Evolutionary conservation across 108 stramenopile genomes (phyloP).

Genomic region (Epithemia pelagica): DNA sequence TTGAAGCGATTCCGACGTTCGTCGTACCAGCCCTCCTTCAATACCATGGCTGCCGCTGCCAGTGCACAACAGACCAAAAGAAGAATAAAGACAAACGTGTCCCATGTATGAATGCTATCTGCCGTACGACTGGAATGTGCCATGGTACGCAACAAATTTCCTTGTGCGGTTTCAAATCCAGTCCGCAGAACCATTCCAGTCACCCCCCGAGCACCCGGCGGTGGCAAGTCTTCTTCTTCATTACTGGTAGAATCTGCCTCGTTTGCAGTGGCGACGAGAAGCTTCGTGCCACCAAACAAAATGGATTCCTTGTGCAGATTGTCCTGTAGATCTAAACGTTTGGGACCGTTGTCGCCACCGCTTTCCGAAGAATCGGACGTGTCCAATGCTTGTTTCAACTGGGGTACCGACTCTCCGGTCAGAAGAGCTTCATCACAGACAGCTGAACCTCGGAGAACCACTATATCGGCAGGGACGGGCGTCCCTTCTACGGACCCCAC

Average conservation of each 20-base stretch:
- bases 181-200: slow-evolving; percentile 85
- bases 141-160: slow-evolving; percentile 89
- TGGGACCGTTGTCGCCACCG: slow-evolving; percentile 10
- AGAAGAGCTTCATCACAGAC: slow-evolving; percentile 97
- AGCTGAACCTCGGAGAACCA: slow-evolving; percentile 78
- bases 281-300: slow-evolving; percentile 78
- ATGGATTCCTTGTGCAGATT: slow-evolving; percentile 55
- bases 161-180: slow-evolving; percentile 94
- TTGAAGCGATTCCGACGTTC: slow-evolving; percentile 83
- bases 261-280: slow-evolving; percentile 33
- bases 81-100: slow-evolving; percentile 87
- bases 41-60: slow-evolving; percentile 70
- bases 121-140: slow-evolving; percentile 64
- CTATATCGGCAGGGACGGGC: slow-evolving; percentile 83
- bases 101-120: slow-evolving; percentile 71
- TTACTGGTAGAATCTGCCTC: not conserved
- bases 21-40: slow-evolving; percentile 76
- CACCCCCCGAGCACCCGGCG: slow-evolving; percentile 73
- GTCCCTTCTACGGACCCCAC: slow-evolving; percentile 9
- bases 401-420: slow-evolving; percentile 94
- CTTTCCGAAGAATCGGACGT: slow-evolving; percentile 9
- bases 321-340: slow-evolving; percentile 38
- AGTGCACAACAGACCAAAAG: slow-evolving; percentile 85
- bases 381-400: slow-evolving; percentile 72
- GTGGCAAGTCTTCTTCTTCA: slow-evolving; percentile 15